Evolutionary conservation across 148 eudicot genomes (phyloP).

Genomic region (Fagopyrum esculentum): DNA sequence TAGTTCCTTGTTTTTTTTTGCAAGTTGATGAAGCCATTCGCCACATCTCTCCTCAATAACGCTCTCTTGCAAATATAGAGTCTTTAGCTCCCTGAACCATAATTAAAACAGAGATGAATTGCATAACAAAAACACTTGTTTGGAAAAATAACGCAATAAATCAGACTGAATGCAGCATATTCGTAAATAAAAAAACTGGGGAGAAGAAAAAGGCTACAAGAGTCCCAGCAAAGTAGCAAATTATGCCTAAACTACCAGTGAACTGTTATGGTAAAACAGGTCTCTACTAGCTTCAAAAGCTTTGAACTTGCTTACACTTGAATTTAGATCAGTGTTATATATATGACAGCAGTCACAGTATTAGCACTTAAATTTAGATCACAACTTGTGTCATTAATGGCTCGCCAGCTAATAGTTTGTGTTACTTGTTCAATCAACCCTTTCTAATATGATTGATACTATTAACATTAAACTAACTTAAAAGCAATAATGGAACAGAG

Average conservation of each 20-base stretch:
- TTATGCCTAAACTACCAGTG: not conserved
- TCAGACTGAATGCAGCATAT: not conserved
- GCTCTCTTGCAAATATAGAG: conserved; percentile 79
- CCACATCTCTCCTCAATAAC: conserved; percentile 47
- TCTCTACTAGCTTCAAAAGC: conserved; percentile 1
- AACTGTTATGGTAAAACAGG: not conserved
- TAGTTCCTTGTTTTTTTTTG: conserved; percentile 60
- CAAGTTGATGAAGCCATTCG: conserved; percentile 81
- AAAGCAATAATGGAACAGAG: not conserved
- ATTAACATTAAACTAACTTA: not conserved
- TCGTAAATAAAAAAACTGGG: not conserved
- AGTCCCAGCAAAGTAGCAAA: not conserved
- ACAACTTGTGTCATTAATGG: not conserved
- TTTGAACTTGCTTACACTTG: not conserved
- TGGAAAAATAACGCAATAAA: not conserved
- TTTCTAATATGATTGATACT: not conserved
- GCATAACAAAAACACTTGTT: not conserved
- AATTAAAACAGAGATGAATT: not conserved
- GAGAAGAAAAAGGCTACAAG: not conserved
- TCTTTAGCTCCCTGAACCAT: conserved; percentile 47
- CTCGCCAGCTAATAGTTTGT: not conserved
- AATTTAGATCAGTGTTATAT: not conserved
- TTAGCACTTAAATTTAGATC: not conserved
- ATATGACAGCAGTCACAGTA: not conserved
- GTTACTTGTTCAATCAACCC: not conserved